Base-by-base conservation (phyloP, 139 green algal genomes). In the Coelastrella sp. region DNA sequence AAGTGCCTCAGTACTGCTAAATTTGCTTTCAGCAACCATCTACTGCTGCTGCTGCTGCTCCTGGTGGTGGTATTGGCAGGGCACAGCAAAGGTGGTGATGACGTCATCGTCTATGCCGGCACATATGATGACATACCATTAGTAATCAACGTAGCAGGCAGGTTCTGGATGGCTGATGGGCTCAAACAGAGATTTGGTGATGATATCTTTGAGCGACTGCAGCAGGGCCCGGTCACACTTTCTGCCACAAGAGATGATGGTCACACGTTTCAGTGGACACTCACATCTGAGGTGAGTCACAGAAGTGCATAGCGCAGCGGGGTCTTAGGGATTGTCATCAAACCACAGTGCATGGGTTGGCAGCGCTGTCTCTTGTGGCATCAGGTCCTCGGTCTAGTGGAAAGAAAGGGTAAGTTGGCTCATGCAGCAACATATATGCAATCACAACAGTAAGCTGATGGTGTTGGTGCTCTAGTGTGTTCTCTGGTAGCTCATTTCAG, bases 21-120 rank as follows among this genome's bases (percentile, higher is more conserved):
- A 2, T 57, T n/a, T n/a, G 45, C 11, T 57, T 13, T 57, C 45
- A 57, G 11, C 53, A 35, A 21, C 6, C 43, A 17, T 30, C 19
- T 0, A 38, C 60, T 38, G 13, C 17, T 64, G 53, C 53, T 64
- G 53, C 4, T 64, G 53, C 21, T 64, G 5, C 53, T 79, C 5
- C 38, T 59, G 68, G 2, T 37, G 45, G 45, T 13, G 15, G 8
- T 37, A 41, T 30, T 37, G 48, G 25, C 81, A 94, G 91, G 93
- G 8, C 93, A 96, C 85, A 90, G 72, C 76, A 96, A 96, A 72
- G 92, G 84, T 41, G 93, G 86, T 35, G 89, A 88, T 45, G 85
- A 86, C 2, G 91, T 94, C 2, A 41, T 96, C 35, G 67, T 94
- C 53, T 95, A 96, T 73, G 88, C 86, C 5, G 79, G 87, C 2